Percentiles rank a stretch among this genome's conserved stretches.
Conservation (phyloP, 257 asterid genomes). For the Solanum sparsipilum region DNA sequence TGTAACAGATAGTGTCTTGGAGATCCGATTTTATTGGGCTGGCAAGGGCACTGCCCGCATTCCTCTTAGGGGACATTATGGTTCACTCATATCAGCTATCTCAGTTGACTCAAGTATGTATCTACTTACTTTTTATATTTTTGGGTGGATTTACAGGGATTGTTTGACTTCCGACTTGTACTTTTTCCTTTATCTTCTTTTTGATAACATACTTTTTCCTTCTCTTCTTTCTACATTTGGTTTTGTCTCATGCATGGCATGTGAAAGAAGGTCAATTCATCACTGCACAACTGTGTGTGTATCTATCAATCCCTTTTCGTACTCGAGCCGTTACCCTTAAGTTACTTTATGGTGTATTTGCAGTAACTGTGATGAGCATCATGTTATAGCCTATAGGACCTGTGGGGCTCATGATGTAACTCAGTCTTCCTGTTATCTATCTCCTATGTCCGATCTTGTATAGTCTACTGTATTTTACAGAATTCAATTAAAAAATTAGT, state of each 20-base stretch:
- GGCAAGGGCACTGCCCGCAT: conserved; percentile 75
- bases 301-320: not conserved
- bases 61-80: conserved; percentile 66
- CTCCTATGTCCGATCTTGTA: not conserved
- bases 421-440: not conserved
- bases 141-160: not conserved
- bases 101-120: conserved; percentile 54
- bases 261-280: not conserved
- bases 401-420: not conserved
- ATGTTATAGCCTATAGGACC: not conserved
- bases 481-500: not conserved
- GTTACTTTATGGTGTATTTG: not conserved
- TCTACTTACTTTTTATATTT: not conserved
- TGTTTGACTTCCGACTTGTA: not conserved
- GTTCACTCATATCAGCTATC: conserved; percentile 88
- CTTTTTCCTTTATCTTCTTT: not conserved
- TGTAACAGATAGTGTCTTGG: conserved; percentile 43
- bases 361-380: not conserved
- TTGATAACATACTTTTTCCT: not conserved
- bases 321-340: not conserved
- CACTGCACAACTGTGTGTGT: not conserved
- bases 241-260: not conserved
- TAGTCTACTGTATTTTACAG: not conserved
- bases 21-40: conserved; percentile 77
- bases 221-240: not conserved